phyloP scores from a whole-genome alignment of 2,329 filamentous ascomycete genomes.

The Fusarium keratoplasticum region DNA sequence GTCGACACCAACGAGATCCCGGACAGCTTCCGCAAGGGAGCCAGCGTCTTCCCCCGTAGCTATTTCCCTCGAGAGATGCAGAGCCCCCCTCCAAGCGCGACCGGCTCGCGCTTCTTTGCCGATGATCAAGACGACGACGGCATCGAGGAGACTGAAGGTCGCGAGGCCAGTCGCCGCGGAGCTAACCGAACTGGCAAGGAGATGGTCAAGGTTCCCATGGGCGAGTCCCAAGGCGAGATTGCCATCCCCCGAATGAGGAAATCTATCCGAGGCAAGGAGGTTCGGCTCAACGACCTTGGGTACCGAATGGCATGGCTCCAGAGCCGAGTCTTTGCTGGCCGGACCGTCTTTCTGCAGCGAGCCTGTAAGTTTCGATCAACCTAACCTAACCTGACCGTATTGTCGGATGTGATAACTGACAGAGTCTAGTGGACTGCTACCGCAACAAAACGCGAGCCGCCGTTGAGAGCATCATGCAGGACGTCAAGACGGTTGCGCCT shows the following conservation, averaged over 20 bases:
- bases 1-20: conserved; percentile 97
- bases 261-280: conserved; percentile 79
- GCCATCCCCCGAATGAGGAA: conserved; percentile 80
- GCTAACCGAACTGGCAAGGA: conserved; percentile 48
- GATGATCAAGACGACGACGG: conserved; percentile 71
- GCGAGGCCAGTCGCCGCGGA: conserved; percentile 52
- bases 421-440: conserved; percentile 83
- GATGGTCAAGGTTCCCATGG: conserved; percentile 71
- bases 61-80: conserved; percentile 97
- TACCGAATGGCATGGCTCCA: conserved; percentile 98
- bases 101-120: conserved; percentile 79
- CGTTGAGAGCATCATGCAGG: conserved; percentile 82
- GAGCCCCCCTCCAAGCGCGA: conserved; percentile 80
- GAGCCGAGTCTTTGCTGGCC: conserved; percentile 88
- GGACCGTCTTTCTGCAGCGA: conserved; percentile 89
- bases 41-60: conserved; percentile 89
- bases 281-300: conserved; percentile 91
- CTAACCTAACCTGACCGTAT: neutral
- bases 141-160: conserved; percentile 63
- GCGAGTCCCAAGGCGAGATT: conserved; percentile 79
- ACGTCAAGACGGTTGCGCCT: conserved; percentile 77
- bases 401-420: conserved; percentile 18
- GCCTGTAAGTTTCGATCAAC: conserved; percentile 74
- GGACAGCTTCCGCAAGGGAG: conserved; percentile 90
- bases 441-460: conserved; percentile 89